A percentile compares a stretch with the other conserved stretches of the same genome.
Conservation (phyloP, 495 filamentous ascomycete species). For the Hypomontagnella monticulosa region DNA sequence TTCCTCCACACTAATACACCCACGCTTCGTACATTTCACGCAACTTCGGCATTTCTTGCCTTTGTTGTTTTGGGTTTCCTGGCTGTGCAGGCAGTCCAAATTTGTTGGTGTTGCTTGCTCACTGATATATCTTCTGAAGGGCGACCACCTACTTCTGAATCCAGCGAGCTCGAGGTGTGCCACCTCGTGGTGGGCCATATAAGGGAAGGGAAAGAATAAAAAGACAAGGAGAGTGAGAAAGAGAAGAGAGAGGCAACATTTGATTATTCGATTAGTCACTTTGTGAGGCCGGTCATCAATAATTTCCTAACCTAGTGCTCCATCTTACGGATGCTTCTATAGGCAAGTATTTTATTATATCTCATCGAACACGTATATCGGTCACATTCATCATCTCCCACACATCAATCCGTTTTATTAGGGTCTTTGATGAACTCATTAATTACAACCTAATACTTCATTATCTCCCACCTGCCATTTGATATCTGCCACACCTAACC, state of each 20-base stretch:
- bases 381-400: conserved; percentile 34
- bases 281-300: conserved; percentile 39
- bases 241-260: neutral
- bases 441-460: neutral
- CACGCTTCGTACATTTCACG: no score
- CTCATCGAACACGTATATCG: conserved; percentile 44
- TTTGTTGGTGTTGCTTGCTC: neutral
- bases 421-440: conserved; percentile 17
- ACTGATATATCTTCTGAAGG: neutral
- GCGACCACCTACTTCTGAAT: conserved; percentile 5
- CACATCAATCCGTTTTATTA: conserved; percentile 35
- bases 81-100: no score
- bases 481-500: no score
- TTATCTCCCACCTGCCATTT: neutral
- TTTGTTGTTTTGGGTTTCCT: no score
- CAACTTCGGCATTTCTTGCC: no score
- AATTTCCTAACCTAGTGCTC: conserved; percentile 37
- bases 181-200: no score
- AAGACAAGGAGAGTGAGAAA: conserved; percentile 8
- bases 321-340: conserved; percentile 43
- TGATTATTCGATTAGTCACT: conserved; percentile 42
- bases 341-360: conserved; percentile 43
- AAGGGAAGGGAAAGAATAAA: neutral
- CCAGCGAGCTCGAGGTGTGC: neutral
- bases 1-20: no score